These are phyloP conservation scores for Euphorbia tirucalli DNA, from an alignment of 345 rosid genomes.

Conservation along the genomic window DNA sequence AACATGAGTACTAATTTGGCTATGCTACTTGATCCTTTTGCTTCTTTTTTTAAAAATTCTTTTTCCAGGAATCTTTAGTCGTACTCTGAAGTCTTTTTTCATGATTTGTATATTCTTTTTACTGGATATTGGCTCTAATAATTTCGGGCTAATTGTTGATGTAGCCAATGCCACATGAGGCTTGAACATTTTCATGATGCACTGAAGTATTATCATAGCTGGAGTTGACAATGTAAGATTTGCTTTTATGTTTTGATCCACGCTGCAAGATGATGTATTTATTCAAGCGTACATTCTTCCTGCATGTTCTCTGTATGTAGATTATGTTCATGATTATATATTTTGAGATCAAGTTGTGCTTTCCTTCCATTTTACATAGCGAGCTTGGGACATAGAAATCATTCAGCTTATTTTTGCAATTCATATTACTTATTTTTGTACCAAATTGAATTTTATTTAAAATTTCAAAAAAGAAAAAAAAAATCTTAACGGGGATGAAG, in stretches of 20 bases:
- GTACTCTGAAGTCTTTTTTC: background rate
- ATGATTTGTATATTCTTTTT: slow-evolving; percentile 46
- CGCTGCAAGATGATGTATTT: background rate
- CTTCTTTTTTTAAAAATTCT: background rate
- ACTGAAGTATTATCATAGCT: slow-evolving; percentile 62
- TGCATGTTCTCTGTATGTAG: background rate
- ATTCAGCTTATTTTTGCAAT: no score
- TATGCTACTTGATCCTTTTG: background rate
- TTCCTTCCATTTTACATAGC: background rate
- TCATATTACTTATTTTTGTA: no score
- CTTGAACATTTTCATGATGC: slow-evolving; percentile 51
- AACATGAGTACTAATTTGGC: background rate
- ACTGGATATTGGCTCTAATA: slow-evolving; percentile 40
- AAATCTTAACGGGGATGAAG: no score
- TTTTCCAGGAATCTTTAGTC: background rate
- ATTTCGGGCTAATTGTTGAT: slow-evolving; percentile 45
- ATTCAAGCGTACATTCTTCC: background rate
- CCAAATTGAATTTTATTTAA: no score
- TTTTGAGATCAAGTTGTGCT: background rate
- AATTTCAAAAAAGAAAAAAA: no score
- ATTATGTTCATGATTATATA: background rate
- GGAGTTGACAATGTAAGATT: slow-evolving; percentile 51
- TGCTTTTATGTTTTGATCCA: background rate
- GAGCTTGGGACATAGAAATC: background rate
- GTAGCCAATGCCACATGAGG: slow-evolving; percentile 65